A percentile compares a stretch with the other conserved stretches of the same genome.
Conservation (phyloP, 441 rosid genomes). For the Dalechampia spathulata region DNA sequence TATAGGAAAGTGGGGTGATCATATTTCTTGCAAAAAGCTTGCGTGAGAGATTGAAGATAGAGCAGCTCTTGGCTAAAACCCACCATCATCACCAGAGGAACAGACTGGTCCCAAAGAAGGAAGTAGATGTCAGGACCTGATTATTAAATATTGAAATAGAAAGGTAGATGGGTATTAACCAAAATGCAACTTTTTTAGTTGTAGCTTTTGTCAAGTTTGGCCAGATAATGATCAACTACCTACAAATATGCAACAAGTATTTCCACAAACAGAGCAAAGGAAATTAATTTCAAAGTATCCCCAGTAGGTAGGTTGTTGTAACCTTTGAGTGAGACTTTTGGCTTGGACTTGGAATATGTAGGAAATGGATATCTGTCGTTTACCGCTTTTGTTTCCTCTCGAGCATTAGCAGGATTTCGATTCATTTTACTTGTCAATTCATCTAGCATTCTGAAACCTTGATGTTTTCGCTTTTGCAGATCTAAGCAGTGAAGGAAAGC, state of each 20-base stretch:
- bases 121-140: not conserved
- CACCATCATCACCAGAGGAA: no score
- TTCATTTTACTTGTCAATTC: not conserved
- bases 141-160: slow-evolving; percentile 4
- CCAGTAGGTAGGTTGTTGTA: slow-evolving; percentile 7
- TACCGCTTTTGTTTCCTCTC: not conserved
- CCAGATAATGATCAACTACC: not conserved
- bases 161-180: slow-evolving; percentile 10
- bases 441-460: not conserved
- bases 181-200: not conserved
- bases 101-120: no score
- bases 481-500: slow-evolving; percentile 6
- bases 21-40: no score
- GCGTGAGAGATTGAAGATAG: no score
- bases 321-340: not conserved
- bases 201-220: slow-evolving; percentile 2
- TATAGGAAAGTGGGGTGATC: no score
- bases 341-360: not conserved
- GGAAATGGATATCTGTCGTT: not conserved
- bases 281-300: not conserved
- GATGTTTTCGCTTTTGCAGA: slow-evolving; percentile 9
- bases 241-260: no score
- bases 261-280: not conserved
- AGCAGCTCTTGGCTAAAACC: no score
- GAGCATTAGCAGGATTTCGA: not conserved